Evolutionary conservation across 768 basidiomycete genomes (phyloP), one percentile per base, ranked within the genome.

Genomic region (Boletellus sp.): DNA sequence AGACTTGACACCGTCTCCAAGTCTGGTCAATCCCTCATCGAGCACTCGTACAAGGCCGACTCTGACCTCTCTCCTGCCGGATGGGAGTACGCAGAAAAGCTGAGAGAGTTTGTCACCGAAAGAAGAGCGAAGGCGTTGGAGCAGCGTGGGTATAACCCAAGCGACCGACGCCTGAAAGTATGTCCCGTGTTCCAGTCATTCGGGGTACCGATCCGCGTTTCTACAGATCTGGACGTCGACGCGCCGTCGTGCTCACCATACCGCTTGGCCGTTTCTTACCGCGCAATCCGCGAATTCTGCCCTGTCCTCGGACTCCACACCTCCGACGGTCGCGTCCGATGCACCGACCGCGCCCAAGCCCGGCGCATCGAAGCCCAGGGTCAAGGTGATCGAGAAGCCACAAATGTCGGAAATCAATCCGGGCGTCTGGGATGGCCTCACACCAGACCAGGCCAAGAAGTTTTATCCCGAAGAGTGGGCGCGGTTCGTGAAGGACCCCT

Each of bases 351-450:
- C 50, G 16, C 28, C 47, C 36, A 52, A 51, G 45, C 52, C 50
- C 6, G 45, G 52, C 1, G 43, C 48, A 4, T 50, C 69, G 8
- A 66, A 62, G 17, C 55, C 74, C 36, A 79, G 77, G 44, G 80
- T 91, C 66, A 93, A 88, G 64, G 91, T 98, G 26, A 80, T 94
- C 40, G 93, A 99, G 72, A 97, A 96, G 61, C 81, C 87, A 0
- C 94, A 94, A 69, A 97, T 98, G 94, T 77, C 85, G 45, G 96
- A 99, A 73, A 96, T 98, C 63, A 99, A 99, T 62, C 95, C 94
- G 45, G 95, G 87, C 7, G 84, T 98, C 16, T 96, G 94, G 94
- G 96, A 98, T 66, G 96, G 96, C 0, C 76, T 98, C 34, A 89
- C 87, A 2, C 87, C 90, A 1, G 89, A 91, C 55, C 86, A 95